Percentiles rank a stretch among this genome's conserved stretches.
phyloP scores from a whole-genome alignment of 2,329 filamentous ascomycete species.

The Apiospora malaysiana region DNA sequence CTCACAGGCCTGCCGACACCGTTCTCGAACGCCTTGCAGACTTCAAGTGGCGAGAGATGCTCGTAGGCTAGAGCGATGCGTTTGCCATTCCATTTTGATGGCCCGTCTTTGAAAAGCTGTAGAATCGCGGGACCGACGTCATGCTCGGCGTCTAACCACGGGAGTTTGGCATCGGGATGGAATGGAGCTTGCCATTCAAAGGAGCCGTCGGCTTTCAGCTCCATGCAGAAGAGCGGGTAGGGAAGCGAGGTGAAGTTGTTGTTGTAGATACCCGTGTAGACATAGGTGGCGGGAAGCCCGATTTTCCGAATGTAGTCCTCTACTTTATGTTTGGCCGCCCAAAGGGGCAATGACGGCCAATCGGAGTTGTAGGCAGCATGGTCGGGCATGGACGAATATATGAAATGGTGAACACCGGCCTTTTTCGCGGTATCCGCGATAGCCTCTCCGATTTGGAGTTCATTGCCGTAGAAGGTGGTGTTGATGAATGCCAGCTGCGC shows the following conservation, averaged over 20 bases:
- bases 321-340: conserved; percentile 90
- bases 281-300: conserved; percentile 84
- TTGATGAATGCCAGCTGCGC: conserved; percentile 95
- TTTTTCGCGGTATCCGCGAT: conserved; percentile 88
- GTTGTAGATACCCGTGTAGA: conserved; percentile 98
- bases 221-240: conserved; percentile 96
- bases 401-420: conserved; percentile 84
- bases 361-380: conserved; percentile 77
- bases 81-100: conserved; percentile 78
- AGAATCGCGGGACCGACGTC: conserved; percentile 91
- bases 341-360: conserved; percentile 87
- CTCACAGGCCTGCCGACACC: conserved; percentile 79
- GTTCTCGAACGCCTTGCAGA: conserved; percentile 78
- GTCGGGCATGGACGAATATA: conserved; percentile 98
- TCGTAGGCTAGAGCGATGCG: conserved; percentile 91
- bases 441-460: conserved; percentile 85
- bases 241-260: conserved; percentile 96
- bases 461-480: conserved; percentile 95
- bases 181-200: conserved; percentile 96
- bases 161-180: conserved; percentile 84
- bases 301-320: conserved; percentile 89
- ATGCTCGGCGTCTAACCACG: conserved; percentile 96
- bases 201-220: conserved; percentile 80
- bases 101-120: conserved; percentile 94
- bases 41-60: conserved; percentile 82